A percentile compares a stretch with the other conserved stretches of the same genome.
phyloP scores from a whole-genome alignment of 2,329 filamentous ascomycete genomes.

The Emergomyces orientalis region DNA sequence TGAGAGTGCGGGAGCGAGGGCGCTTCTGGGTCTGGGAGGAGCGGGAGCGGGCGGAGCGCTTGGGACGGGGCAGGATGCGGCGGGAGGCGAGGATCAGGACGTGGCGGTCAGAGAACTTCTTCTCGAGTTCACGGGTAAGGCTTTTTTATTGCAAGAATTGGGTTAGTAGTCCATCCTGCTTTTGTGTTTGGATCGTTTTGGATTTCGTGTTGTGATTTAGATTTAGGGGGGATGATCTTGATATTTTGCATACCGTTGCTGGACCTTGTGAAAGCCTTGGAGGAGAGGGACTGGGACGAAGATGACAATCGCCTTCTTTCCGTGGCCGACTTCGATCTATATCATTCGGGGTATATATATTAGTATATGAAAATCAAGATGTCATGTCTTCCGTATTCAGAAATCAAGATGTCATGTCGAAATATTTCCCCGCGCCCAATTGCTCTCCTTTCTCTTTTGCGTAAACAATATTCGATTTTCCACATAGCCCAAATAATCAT shows the following conservation, averaged over 20 bases:
- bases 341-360: constrained; percentile 28
- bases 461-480: background rate
- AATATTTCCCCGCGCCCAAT: background rate
- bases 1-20: constrained; percentile 93
- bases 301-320: constrained; percentile 99
- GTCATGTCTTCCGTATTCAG: constrained; percentile 10
- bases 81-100: constrained; percentile 97
- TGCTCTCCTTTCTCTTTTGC: background rate
- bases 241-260: constrained; percentile 78
- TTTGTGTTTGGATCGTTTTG: background rate
- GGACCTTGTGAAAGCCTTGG: constrained; percentile 96
- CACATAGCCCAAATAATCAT: background rate
- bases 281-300: constrained; percentile 99
- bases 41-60: constrained; percentile 94
- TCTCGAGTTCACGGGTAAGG: constrained; percentile 99
- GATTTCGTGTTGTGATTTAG: background rate
- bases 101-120: constrained; percentile 99
- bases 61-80: constrained; percentile 96
- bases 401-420: constrained; percentile 13
- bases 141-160: constrained; percentile 38
- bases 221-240: background rate
- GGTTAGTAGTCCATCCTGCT: background rate
- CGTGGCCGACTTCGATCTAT: constrained; percentile 99
- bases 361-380: constrained; percentile 15
- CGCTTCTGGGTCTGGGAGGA: constrained; percentile 98